phyloP scores from a whole-genome alignment of 148 eudicot genomes.

The Rhododendron molle region DNA sequence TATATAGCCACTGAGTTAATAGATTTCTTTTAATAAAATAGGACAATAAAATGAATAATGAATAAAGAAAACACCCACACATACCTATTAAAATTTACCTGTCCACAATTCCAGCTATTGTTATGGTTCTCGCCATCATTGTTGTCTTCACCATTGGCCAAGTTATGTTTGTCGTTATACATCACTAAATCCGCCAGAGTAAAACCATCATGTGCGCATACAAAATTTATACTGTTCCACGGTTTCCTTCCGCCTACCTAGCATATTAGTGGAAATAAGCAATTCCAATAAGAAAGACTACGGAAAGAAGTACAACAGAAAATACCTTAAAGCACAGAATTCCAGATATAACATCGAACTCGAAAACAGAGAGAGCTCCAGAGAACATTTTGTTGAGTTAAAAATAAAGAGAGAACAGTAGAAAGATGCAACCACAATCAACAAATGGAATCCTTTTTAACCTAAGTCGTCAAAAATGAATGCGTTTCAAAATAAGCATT shows the following conservation, averaged over 20 bases:
- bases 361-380: neutral
- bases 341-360: neutral
- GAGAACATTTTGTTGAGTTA: neutral
- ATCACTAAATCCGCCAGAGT: too few relatives aligned
- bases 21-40: neutral
- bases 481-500: neutral
- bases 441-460: neutral
- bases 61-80: neutral
- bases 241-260: conserved; percentile 97
- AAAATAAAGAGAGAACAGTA: neutral
- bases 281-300: neutral
- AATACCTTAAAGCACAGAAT: neutral
- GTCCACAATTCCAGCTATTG: conserved; percentile 97
- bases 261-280: neutral
- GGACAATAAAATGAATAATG: neutral
- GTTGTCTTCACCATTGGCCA: conserved; percentile 97
- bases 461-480: neutral
- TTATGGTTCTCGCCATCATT: conserved; percentile 97
- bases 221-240: conserved; percentile 93
- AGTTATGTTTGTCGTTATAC: conserved; percentile 81
- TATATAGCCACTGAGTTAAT: neutral
- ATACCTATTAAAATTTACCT: conserved; percentile 37
- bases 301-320: neutral
- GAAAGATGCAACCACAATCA: neutral
- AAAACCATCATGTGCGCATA: conserved; percentile 98